A percentile compares a stretch with the other conserved stretches of the same genome.
Evolutionary conservation across 768 basidiomycete genomes (phyloP).

Genomic region (Russula brevipes): DNA sequence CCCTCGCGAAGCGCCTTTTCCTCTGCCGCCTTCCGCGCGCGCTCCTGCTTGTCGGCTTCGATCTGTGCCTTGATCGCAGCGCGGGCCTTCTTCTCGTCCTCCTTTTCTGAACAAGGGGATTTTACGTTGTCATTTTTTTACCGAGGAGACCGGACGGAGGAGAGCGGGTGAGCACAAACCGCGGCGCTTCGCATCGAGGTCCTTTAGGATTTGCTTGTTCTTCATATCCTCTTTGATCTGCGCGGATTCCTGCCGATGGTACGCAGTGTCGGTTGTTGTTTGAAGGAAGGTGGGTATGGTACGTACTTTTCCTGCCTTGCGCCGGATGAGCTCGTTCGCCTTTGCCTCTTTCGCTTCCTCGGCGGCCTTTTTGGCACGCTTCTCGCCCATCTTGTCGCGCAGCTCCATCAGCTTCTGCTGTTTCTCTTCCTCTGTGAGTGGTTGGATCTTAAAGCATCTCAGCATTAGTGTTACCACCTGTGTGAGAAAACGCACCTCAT

Average conservation of each 20-base stretch:
- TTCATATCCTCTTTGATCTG: constrained; percentile 72
- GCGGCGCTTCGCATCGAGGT: constrained; percentile 73
- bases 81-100: constrained; percentile 79
- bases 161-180: constrained; percentile 43
- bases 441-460: constrained; percentile 60
- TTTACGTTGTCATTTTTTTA: not conserved
- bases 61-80: constrained; percentile 91
- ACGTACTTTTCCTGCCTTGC: constrained; percentile 78
- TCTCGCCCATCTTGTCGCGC: constrained; percentile 70
- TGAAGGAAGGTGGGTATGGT: not conserved
- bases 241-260: constrained; percentile 52
- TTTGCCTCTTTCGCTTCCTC: constrained; percentile 69
- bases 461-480: not conserved
- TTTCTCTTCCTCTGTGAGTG: constrained; percentile 93
- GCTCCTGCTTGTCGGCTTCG: constrained; percentile 84
- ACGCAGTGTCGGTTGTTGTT: not conserved
- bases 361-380: constrained; percentile 65
- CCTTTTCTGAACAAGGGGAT: constrained; percentile 57
- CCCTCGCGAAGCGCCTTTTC: constrained; percentile 93
- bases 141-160: not conserved
- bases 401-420: constrained; percentile 75
- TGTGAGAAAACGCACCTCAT: constrained; percentile 56
- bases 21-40: constrained; percentile 80
- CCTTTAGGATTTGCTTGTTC: constrained; percentile 75
- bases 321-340: constrained; percentile 70